Conservation (phyloP, 2,329 filamentous ascomycete species). For the Verticillium dahliae region DNA sequence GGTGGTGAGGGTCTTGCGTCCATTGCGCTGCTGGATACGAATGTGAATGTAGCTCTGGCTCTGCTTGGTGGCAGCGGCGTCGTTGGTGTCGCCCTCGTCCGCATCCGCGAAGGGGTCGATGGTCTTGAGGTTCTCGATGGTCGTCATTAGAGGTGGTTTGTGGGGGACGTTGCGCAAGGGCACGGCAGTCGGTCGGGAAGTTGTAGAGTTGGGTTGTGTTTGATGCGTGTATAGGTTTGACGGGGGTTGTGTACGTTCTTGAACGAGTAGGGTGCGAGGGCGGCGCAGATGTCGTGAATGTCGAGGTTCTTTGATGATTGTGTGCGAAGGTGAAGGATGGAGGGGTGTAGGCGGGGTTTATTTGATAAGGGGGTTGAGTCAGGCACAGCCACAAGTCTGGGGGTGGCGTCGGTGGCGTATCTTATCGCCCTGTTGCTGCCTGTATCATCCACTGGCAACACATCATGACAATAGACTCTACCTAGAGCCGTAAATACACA, state of each 20-base stretch:
- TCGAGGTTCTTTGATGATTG: neutral
- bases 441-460: neutral
- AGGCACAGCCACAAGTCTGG: neutral
- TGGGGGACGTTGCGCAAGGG: neutral
- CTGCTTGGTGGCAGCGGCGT: constrained; percentile 9
- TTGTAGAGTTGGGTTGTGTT: neutral
- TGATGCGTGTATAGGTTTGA: neutral
- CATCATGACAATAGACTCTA: neutral
- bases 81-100: constrained; percentile 13
- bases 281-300: neutral
- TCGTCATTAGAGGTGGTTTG: constrained; percentile 8
- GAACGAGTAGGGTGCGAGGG: neutral
- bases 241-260: neutral
- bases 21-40: constrained; percentile 27
- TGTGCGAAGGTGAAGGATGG: neutral
- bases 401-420: neutral
- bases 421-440: neutral
- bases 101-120: constrained; percentile 15
- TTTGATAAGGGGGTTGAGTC: neutral
- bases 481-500: neutral
- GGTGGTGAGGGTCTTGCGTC: constrained; percentile 99
- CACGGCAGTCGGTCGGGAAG: neutral
- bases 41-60: constrained; percentile 15
- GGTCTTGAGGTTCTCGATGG: constrained; percentile 15
- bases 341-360: neutral